Conservation (phyloP, 1,139 yeast genomes). For the Hanseniaspora gamundiae region DNA sequence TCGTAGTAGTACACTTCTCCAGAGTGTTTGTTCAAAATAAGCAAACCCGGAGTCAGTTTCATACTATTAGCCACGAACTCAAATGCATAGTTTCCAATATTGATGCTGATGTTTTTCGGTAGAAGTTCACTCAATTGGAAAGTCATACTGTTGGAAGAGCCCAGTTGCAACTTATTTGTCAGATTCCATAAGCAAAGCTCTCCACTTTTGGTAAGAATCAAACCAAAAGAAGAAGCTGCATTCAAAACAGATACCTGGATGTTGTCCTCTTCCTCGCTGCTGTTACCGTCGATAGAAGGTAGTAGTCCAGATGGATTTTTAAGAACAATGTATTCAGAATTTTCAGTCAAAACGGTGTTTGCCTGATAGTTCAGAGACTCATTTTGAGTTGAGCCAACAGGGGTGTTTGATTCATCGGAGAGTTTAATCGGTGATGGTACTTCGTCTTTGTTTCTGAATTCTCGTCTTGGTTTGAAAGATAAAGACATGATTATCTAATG, state of each 20-base stretch:
- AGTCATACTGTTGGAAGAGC: neutral
- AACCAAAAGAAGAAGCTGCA: neutral
- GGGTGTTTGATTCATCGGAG: neutral
- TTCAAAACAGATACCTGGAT: constrained; percentile 1
- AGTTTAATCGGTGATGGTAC: too few relatives aligned
- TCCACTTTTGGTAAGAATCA: neutral
- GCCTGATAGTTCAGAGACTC: constrained; percentile 8
- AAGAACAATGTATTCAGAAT: constrained; percentile 18
- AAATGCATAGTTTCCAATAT: neutral
- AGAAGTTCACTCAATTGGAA: neutral
- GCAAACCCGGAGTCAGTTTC: neutral
- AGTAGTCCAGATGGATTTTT: constrained; percentile 9
- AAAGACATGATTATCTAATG: neutral
- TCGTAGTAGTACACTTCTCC: neutral
- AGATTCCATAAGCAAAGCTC: neutral
- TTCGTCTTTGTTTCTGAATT: neutral
- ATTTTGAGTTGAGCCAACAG: neutral
- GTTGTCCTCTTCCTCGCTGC: neutral
- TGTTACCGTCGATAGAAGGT: too few relatives aligned
- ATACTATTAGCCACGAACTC: neutral
- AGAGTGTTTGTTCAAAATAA: neutral
- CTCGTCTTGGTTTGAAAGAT: constrained; percentile 1
- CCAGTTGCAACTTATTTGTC: neutral
- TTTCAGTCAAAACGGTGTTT: constrained; percentile 19
- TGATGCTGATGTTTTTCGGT: neutral